Base-by-base conservation (phyloP, 1,284 basidiomycete species). In the Ustilago hordei region DNA sequence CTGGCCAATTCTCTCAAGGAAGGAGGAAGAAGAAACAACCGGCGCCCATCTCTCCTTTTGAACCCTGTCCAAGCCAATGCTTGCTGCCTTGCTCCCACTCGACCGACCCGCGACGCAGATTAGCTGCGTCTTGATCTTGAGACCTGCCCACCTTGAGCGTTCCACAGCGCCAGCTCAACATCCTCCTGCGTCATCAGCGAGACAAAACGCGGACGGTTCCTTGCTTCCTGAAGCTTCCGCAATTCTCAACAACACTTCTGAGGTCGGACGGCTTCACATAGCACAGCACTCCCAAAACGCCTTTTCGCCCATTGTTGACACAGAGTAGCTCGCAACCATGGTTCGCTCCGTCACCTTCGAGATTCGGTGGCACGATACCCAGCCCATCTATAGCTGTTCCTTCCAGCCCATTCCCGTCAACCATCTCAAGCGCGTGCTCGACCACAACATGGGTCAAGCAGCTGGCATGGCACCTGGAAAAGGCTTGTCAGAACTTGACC, bases 331-430 rank as follows among this genome's bases (percentile, higher is more conserved):
- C 31, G 36, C 57, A 59, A 78, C 15, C 66, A 85, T 85, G 84
- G 83, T 85, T 12, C 82, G 82, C 60, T 81, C 82, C 43, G 79
- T 81, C 63, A 85, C 84, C 23, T 85, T 85, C 64, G 84, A 85
- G 64, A 85, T 85, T 60, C 73, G 84, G 50, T 86, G 84, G 84
- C 84, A 86, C 52, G 81, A 86, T 64, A 85, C 81, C 53, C 78
- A 84, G 58, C 84, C 84, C 23, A 85, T 86, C 68, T 86, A 84
- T 62, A 80, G 81, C 53, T 84, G 82, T 63, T 76, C 78, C 17
- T 84, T 86, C 48, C 83, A 85, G 50, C 81, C 84, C 32, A 75
- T 85, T n/a, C 63, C 78, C 4, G 36, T 79, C 34, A 60, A 70
- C 31, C 81, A 82, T 34, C 80, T 85, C 36, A 66, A 72, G 35